Conservation (phyloP, 2,329 filamentous ascomycete genomes). For the Fusarium sp. region DNA sequence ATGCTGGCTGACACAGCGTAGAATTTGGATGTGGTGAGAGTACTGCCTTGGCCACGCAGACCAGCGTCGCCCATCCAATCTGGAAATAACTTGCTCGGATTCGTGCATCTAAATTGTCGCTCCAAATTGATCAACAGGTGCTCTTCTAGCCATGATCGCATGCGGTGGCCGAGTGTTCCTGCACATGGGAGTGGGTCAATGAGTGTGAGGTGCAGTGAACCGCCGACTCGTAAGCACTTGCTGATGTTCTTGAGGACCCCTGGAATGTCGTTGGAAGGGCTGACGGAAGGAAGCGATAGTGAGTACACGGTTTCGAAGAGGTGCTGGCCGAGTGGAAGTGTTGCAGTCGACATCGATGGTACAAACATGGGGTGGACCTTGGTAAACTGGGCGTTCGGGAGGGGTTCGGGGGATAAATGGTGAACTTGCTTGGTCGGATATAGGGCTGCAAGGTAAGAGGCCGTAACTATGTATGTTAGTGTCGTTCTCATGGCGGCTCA, state of each 20-base stretch:
- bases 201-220: conserved; percentile 68
- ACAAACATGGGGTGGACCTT: conserved; percentile 56
- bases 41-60: conserved; percentile 61
- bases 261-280: conserved; percentile 67
- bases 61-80: conserved; percentile 68
- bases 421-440: conserved; percentile 56
- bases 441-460: conserved; percentile 61
- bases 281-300: conserved; percentile 66
- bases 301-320: conserved; percentile 64
- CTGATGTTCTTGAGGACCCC: conserved; percentile 66
- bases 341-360: conserved; percentile 51
- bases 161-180: conserved; percentile 65
- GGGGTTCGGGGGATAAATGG: conserved; percentile 58
- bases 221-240: conserved; percentile 64
- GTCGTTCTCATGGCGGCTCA: too few species aligned
- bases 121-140: conserved; percentile 70
- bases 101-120: conserved; percentile 67
- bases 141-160: conserved; percentile 71
- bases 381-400: conserved; percentile 52
- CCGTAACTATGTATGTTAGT: too few species aligned
- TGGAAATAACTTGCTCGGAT: conserved; percentile 68
- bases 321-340: conserved; percentile 54
- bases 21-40: conserved; percentile 61
- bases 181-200: conserved; percentile 71
- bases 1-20: conserved; percentile 55